Percentiles rank a stretch among this genome's conserved stretches.
These are phyloP conservation scores for Mycena citricolor DNA, from an alignment of 1,284 basidiomycete species.

Conservation along the genomic window DNA sequence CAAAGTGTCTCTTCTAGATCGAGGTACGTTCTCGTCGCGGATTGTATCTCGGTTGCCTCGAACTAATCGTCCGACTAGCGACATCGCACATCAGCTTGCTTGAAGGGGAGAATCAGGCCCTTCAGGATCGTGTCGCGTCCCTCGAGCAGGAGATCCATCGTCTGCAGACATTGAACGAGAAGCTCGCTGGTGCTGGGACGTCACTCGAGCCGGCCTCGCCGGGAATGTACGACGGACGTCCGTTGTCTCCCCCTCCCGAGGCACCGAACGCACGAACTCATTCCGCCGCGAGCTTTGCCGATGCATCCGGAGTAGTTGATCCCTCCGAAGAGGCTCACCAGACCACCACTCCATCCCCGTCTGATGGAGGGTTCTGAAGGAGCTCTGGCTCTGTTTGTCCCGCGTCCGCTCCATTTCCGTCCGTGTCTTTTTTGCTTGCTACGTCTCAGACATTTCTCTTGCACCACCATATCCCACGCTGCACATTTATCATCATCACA, in stretches of 20 bases:
- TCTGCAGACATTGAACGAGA: conserved; percentile 73
- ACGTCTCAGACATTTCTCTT: background rate
- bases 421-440: too few relatives aligned
- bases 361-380: conserved; percentile 61
- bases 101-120: conserved; percentile 66
- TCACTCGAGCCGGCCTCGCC: conserved; percentile 53
- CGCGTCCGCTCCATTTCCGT: too few relatives aligned
- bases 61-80: conserved; percentile 39
- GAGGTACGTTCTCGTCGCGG: conserved; percentile 53
- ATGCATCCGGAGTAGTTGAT: conserved; percentile 36
- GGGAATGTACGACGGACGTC: conserved; percentile 51
- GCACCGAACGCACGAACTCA: conserved; percentile 40
- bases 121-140: conserved; percentile 60
- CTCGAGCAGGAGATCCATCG: conserved; percentile 67
- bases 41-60: conserved; percentile 16
- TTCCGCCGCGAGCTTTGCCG: conserved; percentile 36
- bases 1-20: conserved; percentile 84
- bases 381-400: conserved; percentile 27
- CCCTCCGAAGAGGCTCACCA: conserved; percentile 56
- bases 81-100: conserved; percentile 72
- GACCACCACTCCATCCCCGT: conserved; percentile 62
- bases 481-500: too few relatives aligned
- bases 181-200: conserved; percentile 62
- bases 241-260: conserved; percentile 66
- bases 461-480: too few relatives aligned